A percentile compares a stretch with the other conserved stretches of the same genome.
Evolutionary conservation across 306 rosid genomes (phyloP).

Genomic region (Rubus parviflorus): DNA sequence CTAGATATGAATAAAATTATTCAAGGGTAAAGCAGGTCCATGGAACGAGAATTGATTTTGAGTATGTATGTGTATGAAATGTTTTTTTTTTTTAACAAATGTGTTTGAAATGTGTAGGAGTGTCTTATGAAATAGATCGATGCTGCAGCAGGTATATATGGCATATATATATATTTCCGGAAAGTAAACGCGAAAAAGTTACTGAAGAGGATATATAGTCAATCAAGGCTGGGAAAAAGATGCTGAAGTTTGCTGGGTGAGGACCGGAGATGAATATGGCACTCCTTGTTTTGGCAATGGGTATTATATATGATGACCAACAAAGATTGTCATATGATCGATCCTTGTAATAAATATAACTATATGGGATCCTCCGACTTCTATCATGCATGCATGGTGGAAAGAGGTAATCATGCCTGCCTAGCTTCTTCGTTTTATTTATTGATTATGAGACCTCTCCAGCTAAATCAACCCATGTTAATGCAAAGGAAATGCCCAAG

Average conservation of each 20-base stretch:
- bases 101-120: conserved; percentile 11
- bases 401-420: too few relatives aligned
- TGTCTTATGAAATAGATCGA: conserved; percentile 9
- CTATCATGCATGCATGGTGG: too few relatives aligned
- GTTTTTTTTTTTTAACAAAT: too few relatives aligned
- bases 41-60: neutral
- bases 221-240: conserved; percentile 3
- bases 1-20: too few relatives aligned
- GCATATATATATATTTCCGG: conserved; percentile 16
- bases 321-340: neutral
- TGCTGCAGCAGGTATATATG: conserved; percentile 11
- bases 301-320: neutral
- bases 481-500: too few relatives aligned
- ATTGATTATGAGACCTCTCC: too few relatives aligned
- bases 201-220: conserved; percentile 9
- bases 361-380: too few relatives aligned
- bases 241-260: conserved; percentile 11
- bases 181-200: conserved; percentile 5
- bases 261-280: neutral
- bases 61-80: too few relatives aligned
- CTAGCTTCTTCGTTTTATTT: too few relatives aligned
- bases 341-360: neutral
- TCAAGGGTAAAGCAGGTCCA: too few relatives aligned
- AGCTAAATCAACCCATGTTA: too few relatives aligned
- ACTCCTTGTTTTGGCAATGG: neutral